Evolutionary conservation across 2,329 filamentous ascomycete genomes (phyloP).

Genomic region (Mycosphaerella arachidis): DNA sequence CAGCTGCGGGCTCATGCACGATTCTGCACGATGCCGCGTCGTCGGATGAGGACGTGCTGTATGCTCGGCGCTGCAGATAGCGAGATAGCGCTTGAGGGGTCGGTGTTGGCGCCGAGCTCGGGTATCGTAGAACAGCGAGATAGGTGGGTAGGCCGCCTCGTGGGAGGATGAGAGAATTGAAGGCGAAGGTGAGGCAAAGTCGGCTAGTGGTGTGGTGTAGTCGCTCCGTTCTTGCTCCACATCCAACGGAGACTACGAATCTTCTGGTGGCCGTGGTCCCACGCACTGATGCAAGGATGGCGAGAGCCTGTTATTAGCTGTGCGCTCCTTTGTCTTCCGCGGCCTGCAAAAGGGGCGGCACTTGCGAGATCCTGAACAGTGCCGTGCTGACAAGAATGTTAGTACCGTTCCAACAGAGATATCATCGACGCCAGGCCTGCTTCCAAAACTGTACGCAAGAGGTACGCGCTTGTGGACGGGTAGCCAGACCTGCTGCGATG

Average conservation of each 20-base stretch:
- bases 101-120: background rate
- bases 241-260: background rate
- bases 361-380: background rate
- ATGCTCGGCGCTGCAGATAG: constrained; percentile 1
- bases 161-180: background rate
- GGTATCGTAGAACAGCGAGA: background rate
- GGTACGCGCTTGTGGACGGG: background rate
- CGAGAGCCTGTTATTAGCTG: background rate
- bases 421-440: background rate
- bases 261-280: background rate
- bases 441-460: background rate
- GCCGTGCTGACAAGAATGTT: constrained; percentile 2
- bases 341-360: background rate
- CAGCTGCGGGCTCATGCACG: constrained; percentile 1
- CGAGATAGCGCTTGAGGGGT: background rate
- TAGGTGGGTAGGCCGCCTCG: background rate
- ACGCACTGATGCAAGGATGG: constrained; percentile 1
- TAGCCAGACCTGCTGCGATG: background rate
- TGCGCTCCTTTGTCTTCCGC: background rate
- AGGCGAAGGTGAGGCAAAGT: background rate
- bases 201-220: background rate
- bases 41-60: background rate
- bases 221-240: background rate
- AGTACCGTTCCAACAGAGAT: background rate
- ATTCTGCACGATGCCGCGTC: background rate